phyloP scores from a whole-genome alignment of 139 green algal genomes.

The Astrephomene gubernaculifera region DNA sequence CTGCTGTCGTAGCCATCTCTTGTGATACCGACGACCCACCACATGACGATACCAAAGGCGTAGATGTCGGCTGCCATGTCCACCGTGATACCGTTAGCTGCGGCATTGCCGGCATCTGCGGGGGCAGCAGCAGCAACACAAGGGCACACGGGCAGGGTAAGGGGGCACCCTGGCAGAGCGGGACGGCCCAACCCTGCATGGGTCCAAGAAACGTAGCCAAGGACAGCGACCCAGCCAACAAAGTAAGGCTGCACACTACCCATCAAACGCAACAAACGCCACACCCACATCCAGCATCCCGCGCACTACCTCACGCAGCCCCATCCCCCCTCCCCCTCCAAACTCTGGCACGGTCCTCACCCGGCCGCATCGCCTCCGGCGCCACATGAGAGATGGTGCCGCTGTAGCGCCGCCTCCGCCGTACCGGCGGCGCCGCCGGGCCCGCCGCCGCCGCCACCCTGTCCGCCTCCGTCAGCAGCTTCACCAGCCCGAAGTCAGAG shows the following conservation, averaged over 20 bases:
- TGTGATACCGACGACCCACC: too few relatives aligned
- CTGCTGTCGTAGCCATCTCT: too few relatives aligned
- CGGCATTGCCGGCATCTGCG: too few relatives aligned
- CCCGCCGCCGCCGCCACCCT: not conserved
- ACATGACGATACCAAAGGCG: slow-evolving; percentile 42
- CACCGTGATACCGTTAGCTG: not conserved
- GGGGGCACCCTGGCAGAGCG: too few relatives aligned
- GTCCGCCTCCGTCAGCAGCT: slow-evolving; percentile 42
- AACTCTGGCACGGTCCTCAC: not conserved
- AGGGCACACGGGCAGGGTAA: too few relatives aligned
- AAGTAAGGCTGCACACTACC: too few relatives aligned
- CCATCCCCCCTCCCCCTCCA: not conserved
- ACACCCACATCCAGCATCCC: not conserved
- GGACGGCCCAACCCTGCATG: too few relatives aligned
- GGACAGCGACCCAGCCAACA: too few relatives aligned
- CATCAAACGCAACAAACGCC: not conserved
- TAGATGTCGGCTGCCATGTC: slow-evolving; percentile 25
- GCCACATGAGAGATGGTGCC: slow-evolving; percentile 55
- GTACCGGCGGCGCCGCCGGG: not conserved
- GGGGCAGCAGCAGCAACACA: too few relatives aligned
- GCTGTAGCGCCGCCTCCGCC: slow-evolving; percentile 32
- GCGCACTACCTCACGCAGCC: too few relatives aligned
- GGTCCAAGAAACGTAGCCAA: too few relatives aligned
- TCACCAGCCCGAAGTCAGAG: slow-evolving; percentile 76
- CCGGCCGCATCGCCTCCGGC: slow-evolving; percentile 40